A percentile compares a stretch with the other conserved stretches of the same genome.
Conservation (phyloP, 2,329 filamentous ascomycete species). For the Aspergillus sp. region DNA sequence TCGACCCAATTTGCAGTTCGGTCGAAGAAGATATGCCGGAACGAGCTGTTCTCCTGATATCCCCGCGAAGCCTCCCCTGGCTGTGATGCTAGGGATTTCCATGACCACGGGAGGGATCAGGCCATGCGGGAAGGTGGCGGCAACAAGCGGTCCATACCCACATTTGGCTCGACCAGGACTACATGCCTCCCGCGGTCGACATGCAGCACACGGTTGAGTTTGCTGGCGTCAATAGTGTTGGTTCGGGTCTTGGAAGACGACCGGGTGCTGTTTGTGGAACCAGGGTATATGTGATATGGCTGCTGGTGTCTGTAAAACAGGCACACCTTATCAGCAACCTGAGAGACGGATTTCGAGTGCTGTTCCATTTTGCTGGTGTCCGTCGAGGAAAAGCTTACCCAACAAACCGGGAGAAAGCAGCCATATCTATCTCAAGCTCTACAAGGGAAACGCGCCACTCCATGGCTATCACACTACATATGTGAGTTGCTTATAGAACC, state of each 20-base stretch:
- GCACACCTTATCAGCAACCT: constrained; percentile 6
- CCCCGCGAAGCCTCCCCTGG: constrained; percentile 57
- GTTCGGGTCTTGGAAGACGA: constrained; percentile 32
- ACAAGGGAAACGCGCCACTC: too few species aligned
- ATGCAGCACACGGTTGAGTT: constrained; percentile 52
- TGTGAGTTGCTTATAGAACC: too few species aligned
- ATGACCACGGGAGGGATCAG: constrained; percentile 57
- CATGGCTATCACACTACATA: too few species aligned
- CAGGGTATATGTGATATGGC: constrained; percentile 65
- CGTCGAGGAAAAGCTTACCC: neutral
- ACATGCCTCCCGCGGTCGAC: constrained; percentile 47
- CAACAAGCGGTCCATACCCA: constrained; percentile 57
- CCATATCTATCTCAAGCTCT: too few species aligned
- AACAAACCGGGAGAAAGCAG: too few species aligned
- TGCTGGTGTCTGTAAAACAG: constrained; percentile 41
- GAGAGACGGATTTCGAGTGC: constrained; percentile 1
- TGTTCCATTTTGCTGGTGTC: neutral
- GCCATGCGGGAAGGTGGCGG: constrained; percentile 46
- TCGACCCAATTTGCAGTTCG: constrained; percentile 53
- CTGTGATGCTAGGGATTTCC: constrained; percentile 62
- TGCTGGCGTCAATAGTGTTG: constrained; percentile 59
- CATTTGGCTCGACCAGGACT: constrained; percentile 60
- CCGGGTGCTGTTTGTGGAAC: constrained; percentile 66
- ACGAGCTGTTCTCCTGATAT: constrained; percentile 59
- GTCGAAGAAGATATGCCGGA: constrained; percentile 58